Evolutionary conservation across 108 stramenopile species (phyloP).

Genomic region (Craspedostauros australis): DNA sequence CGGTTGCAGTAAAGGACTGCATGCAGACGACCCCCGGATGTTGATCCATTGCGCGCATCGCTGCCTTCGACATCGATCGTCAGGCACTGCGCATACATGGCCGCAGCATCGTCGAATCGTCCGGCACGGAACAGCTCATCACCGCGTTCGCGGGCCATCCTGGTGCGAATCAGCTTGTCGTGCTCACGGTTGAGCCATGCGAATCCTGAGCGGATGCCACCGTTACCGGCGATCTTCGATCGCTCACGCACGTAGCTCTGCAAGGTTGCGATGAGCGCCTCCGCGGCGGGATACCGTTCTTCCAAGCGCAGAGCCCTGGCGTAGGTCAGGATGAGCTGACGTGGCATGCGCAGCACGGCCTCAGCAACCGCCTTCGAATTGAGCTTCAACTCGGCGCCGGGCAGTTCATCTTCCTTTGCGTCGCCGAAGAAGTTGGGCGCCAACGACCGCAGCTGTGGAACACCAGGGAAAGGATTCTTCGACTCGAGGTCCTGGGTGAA

Average conservation of each 20-base stretch:
- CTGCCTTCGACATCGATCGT: constrained; percentile 50
- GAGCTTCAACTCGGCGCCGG: constrained; percentile 34
- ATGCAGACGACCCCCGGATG: constrained; percentile 74
- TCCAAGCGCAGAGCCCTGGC: constrained; percentile 65
- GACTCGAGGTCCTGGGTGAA: constrained; percentile 49
- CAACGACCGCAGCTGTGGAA: constrained; percentile 29
- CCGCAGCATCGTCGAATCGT: constrained; percentile 53
- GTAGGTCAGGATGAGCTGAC: constrained; percentile 44
- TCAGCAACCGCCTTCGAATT: constrained; percentile 54
- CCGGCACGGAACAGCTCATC: constrained; percentile 63
- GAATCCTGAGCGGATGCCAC: neutral
- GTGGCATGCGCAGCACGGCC: constrained; percentile 61
- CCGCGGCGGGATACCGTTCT: constrained; percentile 63
- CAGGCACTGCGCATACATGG: constrained; percentile 58
- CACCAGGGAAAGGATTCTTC: constrained; percentile 53
- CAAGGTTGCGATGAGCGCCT: constrained; percentile 30
- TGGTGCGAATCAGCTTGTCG: constrained; percentile 15
- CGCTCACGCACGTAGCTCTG: constrained; percentile 2
- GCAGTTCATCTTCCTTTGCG: constrained; percentile 20
- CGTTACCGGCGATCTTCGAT: constrained; percentile 1
- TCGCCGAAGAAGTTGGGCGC: constrained; percentile 24
- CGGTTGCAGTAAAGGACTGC: constrained; percentile 87
- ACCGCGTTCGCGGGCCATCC: constrained; percentile 23
- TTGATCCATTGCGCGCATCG: constrained; percentile 2
- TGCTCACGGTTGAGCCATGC: constrained; percentile 21